Evolutionary conservation across 768 basidiomycete genomes (phyloP), one percentile per base, ranked within the genome.

Genomic region (Mycena leptocephala): DNA sequence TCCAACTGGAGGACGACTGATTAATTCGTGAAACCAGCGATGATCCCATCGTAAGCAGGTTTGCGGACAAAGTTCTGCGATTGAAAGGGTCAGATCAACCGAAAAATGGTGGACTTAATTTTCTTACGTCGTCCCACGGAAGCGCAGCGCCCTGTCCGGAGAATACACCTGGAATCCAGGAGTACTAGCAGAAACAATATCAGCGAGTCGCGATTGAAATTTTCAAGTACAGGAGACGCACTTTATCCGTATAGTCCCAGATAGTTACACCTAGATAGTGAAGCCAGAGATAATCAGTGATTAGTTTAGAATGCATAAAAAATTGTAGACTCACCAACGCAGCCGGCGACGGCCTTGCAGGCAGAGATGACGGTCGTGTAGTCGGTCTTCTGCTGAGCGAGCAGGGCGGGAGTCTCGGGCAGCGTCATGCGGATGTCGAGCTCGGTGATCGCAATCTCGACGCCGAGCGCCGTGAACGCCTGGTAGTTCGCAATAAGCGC

Each of bases 391-490:
- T 94, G 92, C 79, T 93, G 91, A 32, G 82, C 84, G 22, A 91
- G 22, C 20, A n/a, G 14, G 8, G 58, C 33, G 84, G 41, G 74
- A 2, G 89, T 90, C 11, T 84, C 86, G 10, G 92, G 91, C 10
- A 90, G 83, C 8, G 85, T 86, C 86, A 92, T 91, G 51, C 93
- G 87, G 78, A 91, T 91, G 79, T 94, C 93, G 61, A 94, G 88
- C 80, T 93, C 93, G 1, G 93, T 94, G 77, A 93, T 89, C 11
- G 92, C 93, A 32, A 93, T 89, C 77, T 94, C 93, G 51, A 94
- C 85, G 5, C 93, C 92, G 28, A 93, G 89, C 20, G 88, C 88
- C 10, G 90, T 88, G 80, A 94, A 90, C 69, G 87, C 84, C 73
- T 88, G 81, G 66, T 93, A 83, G 72, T 90, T 90, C 4, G 86